Conservation (phyloP, 495 filamentous ascomycete genomes). For the Annulohypoxylon maeteangense region DNA sequence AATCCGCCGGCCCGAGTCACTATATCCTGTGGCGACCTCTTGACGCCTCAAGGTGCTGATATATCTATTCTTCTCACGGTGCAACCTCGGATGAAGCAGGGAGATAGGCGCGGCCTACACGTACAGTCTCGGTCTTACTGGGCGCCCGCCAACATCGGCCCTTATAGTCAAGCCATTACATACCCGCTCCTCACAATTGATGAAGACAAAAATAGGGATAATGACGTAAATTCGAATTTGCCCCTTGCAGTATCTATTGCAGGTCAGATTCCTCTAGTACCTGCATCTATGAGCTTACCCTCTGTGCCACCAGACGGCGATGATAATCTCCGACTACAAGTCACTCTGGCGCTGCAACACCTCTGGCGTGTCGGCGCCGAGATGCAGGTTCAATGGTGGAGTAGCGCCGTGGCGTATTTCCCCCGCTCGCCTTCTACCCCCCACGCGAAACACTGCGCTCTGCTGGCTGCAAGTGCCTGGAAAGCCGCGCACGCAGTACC, state of each 20-base stretch:
- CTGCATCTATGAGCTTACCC: conserved; percentile 77
- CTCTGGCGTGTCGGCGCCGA: conserved; percentile 83
- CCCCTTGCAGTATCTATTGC: conserved; percentile 65
- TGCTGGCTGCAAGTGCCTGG: conserved; percentile 50
- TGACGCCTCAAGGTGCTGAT: conserved; percentile 62
- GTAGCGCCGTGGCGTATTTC: conserved; percentile 77
- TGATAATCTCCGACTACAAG: conserved; percentile 39
- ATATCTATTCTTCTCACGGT: conserved; percentile 64
- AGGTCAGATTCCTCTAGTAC: conserved; percentile 91
- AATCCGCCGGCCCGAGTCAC: conserved; percentile 89
- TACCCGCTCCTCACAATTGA: conserved; percentile 55
- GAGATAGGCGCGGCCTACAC: conserved; percentile 72
- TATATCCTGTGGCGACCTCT: conserved; percentile 73
- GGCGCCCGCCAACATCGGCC: conserved; percentile 98
- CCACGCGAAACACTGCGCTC: conserved; percentile 30
- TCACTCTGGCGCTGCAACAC: conserved; percentile 81
- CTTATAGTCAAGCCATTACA: conserved; percentile 91
- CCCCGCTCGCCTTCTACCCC: conserved; percentile 36
- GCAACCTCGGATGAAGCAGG: conserved; percentile 31
- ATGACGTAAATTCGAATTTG: conserved; percentile 12
- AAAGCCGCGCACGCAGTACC: conserved; percentile 43
- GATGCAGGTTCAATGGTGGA: conserved; percentile 78
- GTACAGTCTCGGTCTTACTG: conserved; percentile 96
- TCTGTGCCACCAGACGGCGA: conserved; percentile 25
- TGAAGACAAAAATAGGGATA: background rate